Evolutionary conservation across 257 asterid genomes (phyloP).

Genomic region (Solanum piurae): DNA sequence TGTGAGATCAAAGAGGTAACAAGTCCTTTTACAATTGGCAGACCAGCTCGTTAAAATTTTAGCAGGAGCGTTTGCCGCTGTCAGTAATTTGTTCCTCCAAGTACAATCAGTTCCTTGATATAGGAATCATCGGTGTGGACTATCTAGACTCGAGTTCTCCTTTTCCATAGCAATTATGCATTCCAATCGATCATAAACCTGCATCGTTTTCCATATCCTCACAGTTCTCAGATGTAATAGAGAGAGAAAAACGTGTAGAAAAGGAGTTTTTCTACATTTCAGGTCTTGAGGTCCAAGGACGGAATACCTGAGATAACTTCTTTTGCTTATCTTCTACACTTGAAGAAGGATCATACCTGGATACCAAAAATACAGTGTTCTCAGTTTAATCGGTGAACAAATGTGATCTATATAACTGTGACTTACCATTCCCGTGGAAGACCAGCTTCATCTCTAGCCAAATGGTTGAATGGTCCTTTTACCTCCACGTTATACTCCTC

Average conservation of each 20-base stretch:
- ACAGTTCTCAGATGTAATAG: background rate
- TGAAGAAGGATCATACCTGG: slow-evolving; percentile 69
- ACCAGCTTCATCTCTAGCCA: slow-evolving; percentile 80
- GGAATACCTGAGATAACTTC: slow-evolving; percentile 49
- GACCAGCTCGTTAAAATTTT: background rate
- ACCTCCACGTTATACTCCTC: slow-evolving; percentile 70
- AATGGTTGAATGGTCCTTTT: slow-evolving; percentile 82
- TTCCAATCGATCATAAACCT: slow-evolving; percentile 70
- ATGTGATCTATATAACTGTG: background rate
- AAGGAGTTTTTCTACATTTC: background rate
- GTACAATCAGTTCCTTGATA: background rate
- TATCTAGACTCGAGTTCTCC: slow-evolving; percentile 51
- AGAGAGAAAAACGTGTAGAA: background rate
- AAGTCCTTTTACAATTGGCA: background rate
- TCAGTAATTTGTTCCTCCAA: background rate
- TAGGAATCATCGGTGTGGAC: slow-evolving; percentile 8
- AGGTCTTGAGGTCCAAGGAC: background rate
- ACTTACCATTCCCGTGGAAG: slow-evolving; percentile 74
- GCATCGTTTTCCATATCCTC: background rate
- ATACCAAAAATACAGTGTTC: background rate
- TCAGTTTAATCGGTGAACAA: background rate
- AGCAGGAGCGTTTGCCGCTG: background rate
- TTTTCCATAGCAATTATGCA: slow-evolving; percentile 73
- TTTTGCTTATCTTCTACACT: slow-evolving; percentile 16
- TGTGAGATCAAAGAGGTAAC: background rate